These are phyloP conservation scores for Fusarium albidum DNA, from an alignment of 2,329 filamentous ascomycete genomes.

Conservation along the genomic window DNA sequence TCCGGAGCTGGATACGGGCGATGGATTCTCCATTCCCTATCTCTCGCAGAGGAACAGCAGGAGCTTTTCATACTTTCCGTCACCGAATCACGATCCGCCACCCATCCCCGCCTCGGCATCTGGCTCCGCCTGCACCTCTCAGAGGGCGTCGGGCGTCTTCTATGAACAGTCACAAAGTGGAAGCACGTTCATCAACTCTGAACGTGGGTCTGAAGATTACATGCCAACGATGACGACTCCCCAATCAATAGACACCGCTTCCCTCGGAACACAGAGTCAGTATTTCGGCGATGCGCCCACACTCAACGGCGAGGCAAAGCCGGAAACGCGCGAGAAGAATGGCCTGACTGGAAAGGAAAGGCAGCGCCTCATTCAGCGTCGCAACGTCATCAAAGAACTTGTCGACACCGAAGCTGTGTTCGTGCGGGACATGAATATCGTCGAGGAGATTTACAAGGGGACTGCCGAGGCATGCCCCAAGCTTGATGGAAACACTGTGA, in stretches of 20 bases:
- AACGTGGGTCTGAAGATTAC: slow-evolving; percentile 56
- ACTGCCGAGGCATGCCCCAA: slow-evolving; percentile 85
- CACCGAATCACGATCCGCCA: slow-evolving; percentile 61
- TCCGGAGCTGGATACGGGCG: slow-evolving; percentile 60
- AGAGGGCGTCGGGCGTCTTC: slow-evolving; percentile 53
- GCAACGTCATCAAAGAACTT: slow-evolving; percentile 88
- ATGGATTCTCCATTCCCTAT: slow-evolving; percentile 60
- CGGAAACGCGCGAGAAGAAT: slow-evolving; percentile 48
- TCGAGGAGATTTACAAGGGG: slow-evolving; percentile 96
- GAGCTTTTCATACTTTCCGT: slow-evolving; percentile 44
- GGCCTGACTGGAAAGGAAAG: slow-evolving; percentile 62
- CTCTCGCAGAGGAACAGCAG: slow-evolving; percentile 45
- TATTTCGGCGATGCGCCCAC: slow-evolving; percentile 48
- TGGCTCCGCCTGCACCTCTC: slow-evolving; percentile 47
- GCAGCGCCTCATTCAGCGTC: slow-evolving; percentile 80
- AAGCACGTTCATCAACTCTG: slow-evolving; percentile 54
- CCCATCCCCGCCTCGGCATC: slow-evolving; percentile 53
- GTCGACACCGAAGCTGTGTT: slow-evolving; percentile 93
- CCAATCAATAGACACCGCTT: slow-evolving; percentile 57
- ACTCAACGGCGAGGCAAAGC: slow-evolving; percentile 49
- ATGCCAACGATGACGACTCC: slow-evolving; percentile 53
- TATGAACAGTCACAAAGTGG: slow-evolving; percentile 49
- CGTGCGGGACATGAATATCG: slow-evolving; percentile 94
- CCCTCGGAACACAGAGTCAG: slow-evolving; percentile 53
- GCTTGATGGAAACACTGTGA: slow-evolving; percentile 84